These are phyloP conservation scores for Lupinus albus DNA, from an alignment of 306 rosid species.

Conservation along the genomic window DNA sequence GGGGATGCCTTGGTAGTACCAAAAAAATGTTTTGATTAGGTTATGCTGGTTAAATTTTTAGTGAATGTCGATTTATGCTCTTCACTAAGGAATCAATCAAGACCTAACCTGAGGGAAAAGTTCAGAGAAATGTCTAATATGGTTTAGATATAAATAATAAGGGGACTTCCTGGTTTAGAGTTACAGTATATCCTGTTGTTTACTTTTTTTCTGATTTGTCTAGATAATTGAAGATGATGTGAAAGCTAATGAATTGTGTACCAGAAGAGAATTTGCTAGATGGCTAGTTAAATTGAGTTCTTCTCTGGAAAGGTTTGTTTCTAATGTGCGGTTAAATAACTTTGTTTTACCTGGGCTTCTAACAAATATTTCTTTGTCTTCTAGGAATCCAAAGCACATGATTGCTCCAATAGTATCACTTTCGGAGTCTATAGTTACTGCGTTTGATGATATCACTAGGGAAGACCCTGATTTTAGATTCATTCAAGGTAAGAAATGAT, in stretches of 20 bases:
- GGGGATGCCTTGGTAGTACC: too few relatives aligned
- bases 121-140: conserved; percentile 15
- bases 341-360: conserved; percentile 24
- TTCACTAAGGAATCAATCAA: conserved; percentile 8
- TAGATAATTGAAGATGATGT: conserved; percentile 85
- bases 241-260: conserved; percentile 78
- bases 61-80: not conserved
- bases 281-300: conserved; percentile 77
- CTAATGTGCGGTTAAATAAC: conserved; percentile 19
- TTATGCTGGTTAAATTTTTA: conserved; percentile 17
- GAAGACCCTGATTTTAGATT: conserved; percentile 69
- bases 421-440: conserved; percentile 59
- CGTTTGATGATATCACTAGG: conserved; percentile 66
- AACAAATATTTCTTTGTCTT: conserved; percentile 39
- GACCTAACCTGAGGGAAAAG: conserved; percentile 8
- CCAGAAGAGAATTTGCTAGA: conserved; percentile 89
- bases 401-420: conserved; percentile 64
- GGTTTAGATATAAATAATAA: conserved; percentile 19
- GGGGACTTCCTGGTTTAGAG: not conserved
- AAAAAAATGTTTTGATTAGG: not conserved
- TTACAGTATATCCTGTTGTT: not conserved
- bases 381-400: conserved; percentile 68
- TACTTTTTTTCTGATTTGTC: conserved; percentile 49
- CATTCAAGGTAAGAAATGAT: conserved; percentile 69
- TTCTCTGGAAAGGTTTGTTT: conserved; percentile 70